These are phyloP conservation scores for Yamadazyma songkhlaensis DNA, from an alignment of 1,139 yeast genomes.

Conservation along the genomic window DNA sequence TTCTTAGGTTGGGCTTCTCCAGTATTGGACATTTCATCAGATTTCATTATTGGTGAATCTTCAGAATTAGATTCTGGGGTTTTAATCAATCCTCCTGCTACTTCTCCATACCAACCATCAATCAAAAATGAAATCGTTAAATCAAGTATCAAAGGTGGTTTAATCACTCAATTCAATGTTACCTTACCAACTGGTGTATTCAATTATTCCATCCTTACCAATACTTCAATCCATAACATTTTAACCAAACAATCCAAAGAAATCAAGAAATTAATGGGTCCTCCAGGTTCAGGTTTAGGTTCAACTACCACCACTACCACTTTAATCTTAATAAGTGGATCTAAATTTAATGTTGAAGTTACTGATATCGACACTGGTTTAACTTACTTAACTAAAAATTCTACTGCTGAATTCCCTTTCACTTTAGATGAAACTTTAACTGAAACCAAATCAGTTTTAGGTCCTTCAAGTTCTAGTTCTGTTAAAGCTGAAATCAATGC, in stretches of 20 bases:
- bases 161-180: slow-evolving; percentile 14
- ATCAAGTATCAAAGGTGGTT: slow-evolving; percentile 9
- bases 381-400: slow-evolving; percentile 8
- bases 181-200: slow-evolving; percentile 14
- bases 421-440: slow-evolving; percentile 10
- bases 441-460: slow-evolving; percentile 10
- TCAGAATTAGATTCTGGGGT: slow-evolving; percentile 14
- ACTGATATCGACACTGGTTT: slow-evolving; percentile 8
- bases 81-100: slow-evolving; percentile 15
- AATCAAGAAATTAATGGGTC: slow-evolving; percentile 13
- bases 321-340: slow-evolving; percentile 11
- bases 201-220: slow-evolving; percentile 12
- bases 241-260: slow-evolving; percentile 13
- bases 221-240: slow-evolving; percentile 12
- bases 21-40: slow-evolving; percentile 11
- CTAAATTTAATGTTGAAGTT: slow-evolving; percentile 6
- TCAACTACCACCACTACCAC: slow-evolving; percentile 8
- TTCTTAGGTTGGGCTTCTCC: slow-evolving; percentile 17
- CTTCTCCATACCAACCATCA: slow-evolving; percentile 16
- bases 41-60: slow-evolving; percentile 8
- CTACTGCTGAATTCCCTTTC: slow-evolving; percentile 15
- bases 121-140: slow-evolving; percentile 15
- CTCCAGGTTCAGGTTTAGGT: slow-evolving; percentile 17
- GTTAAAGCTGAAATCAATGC: slow-evolving; percentile 9
- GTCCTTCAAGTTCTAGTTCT: slow-evolving; percentile 8